A percentile compares a stretch with the other conserved stretches of the same genome.
phyloP scores from a whole-genome alignment of 148 eudicot species.

The Polygonum maritimum region DNA sequence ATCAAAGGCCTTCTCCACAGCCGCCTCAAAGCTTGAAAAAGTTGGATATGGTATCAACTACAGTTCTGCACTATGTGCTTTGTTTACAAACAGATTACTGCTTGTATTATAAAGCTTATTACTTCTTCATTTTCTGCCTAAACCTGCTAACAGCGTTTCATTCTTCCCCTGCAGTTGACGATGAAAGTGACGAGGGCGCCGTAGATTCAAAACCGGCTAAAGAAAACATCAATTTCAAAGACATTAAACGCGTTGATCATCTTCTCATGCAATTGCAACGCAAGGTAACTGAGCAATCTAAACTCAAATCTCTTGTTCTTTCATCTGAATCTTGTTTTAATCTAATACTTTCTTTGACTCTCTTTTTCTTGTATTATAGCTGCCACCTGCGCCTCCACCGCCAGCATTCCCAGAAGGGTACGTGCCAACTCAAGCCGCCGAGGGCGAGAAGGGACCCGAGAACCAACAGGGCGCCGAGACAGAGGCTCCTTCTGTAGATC shows the following conservation, averaged over 20 bases:
- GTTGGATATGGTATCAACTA: conserved; percentile 65
- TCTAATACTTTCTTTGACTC: neutral
- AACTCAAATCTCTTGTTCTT: neutral
- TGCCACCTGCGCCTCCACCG: conserved; percentile 79
- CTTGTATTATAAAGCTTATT: neutral
- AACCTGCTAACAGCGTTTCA: neutral
- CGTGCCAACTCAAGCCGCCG: conserved; percentile 49
- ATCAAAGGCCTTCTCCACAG: conserved; percentile 78
- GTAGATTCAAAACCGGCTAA: conserved; percentile 42
- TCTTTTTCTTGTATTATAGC: conserved; percentile 35
- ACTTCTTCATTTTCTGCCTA: too few relatives aligned
- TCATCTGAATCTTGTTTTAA: neutral
- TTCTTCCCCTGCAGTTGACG: conserved; percentile 34
- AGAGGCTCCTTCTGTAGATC: conserved; percentile 59
- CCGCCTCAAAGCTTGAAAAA: conserved; percentile 83
- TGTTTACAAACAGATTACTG: neutral
- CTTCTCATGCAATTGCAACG: conserved; percentile 73
- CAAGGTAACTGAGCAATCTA: conserved; percentile 40
- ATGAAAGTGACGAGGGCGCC: conserved; percentile 44
- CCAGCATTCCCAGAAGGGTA: conserved; percentile 95
- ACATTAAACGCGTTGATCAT: conserved; percentile 69
- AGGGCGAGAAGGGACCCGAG: conserved; percentile 52
- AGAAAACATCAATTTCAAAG: conserved; percentile 66
- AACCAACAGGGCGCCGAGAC: conserved; percentile 45
- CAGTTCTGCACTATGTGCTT: neutral